These are phyloP conservation scores for Penicillium corylophilum DNA, from an alignment of 2,329 filamentous ascomycete genomes.

Conservation along the genomic window DNA sequence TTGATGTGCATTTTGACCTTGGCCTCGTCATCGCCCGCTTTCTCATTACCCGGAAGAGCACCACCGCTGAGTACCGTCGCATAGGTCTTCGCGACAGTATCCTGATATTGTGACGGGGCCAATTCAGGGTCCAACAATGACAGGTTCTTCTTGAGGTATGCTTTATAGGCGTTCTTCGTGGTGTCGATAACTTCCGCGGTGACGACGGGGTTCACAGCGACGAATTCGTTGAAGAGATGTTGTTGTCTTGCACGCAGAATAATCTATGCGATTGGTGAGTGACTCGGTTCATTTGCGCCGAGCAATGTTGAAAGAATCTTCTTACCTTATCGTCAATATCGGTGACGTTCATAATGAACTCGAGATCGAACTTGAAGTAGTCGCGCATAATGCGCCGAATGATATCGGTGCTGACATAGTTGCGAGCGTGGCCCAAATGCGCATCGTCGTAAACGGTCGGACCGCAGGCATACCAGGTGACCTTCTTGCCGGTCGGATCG, in stretches of 20 bases:
- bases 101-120: conserved; percentile 48
- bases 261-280: conserved; percentile 47
- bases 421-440: conserved; percentile 79
- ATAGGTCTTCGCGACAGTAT: conserved; percentile 53
- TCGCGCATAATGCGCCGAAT: conserved; percentile 77
- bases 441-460: conserved; percentile 83
- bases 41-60: conserved; percentile 52
- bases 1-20: conserved; percentile 89
- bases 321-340: conserved; percentile 73
- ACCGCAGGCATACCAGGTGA: conserved; percentile 87
- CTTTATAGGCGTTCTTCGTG: conserved; percentile 52
- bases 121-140: conserved; percentile 49
- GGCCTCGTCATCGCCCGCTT: conserved; percentile 72
- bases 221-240: conserved; percentile 71
- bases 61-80: conserved; percentile 56
- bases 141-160: conserved; percentile 68
- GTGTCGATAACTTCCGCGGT: conserved; percentile 49
- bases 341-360: conserved; percentile 92
- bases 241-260: conserved; percentile 70
- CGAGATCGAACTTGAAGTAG: conserved; percentile 79
- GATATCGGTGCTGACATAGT: conserved; percentile 89
- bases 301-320: too few species aligned
- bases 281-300: background rate
- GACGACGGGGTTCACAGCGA: conserved; percentile 49
- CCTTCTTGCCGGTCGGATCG: conserved; percentile 63